These are phyloP conservation scores for Pythium biforme DNA, from an alignment of 352 stramenopile genomes.

Conservation along the genomic window DNA sequence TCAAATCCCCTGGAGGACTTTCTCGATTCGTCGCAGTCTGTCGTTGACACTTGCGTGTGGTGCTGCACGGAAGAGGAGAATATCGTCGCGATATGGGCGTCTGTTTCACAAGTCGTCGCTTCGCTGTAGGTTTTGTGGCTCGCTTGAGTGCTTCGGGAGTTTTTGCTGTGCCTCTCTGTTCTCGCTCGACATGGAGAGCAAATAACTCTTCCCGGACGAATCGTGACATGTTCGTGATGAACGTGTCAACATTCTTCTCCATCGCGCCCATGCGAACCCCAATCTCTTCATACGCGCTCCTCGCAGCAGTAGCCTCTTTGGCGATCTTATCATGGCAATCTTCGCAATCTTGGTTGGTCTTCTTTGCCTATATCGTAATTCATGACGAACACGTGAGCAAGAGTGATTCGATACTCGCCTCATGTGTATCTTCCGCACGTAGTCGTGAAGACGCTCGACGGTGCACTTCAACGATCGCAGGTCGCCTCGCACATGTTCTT, in stretches of 20 bases:
- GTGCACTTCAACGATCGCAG: constrained; percentile 11
- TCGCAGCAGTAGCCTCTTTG: constrained; percentile 16
- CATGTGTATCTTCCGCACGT: not conserved
- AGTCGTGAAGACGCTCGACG: constrained; percentile 1
- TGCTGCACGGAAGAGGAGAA: not conserved
- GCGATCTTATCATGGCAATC: constrained; percentile 27
- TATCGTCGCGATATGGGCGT: not conserved
- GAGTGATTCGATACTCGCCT: too few relatives aligned
- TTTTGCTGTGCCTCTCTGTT: not conserved
- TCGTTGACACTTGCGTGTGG: not conserved
- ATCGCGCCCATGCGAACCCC: constrained; percentile 25
- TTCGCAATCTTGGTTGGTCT: constrained; percentile 17
- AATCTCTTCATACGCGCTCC: constrained; percentile 24
- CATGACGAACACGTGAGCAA: not conserved
- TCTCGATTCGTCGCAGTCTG: not conserved
- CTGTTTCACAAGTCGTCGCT: not conserved
- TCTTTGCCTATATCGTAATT: constrained; percentile 15
- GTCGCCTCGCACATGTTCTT: not conserved
- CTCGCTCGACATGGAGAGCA: constrained; percentile 12
- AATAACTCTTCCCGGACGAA: constrained; percentile 30
- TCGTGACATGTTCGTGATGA: constrained; percentile 27
- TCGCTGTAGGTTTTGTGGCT: not conserved
- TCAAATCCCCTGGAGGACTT: not conserved
- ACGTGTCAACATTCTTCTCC: constrained; percentile 30
- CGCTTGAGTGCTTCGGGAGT: not conserved